Base-by-base conservation (phyloP, 2,329 filamentous ascomycete genomes). In the Canariomyces notabilis region DNA sequence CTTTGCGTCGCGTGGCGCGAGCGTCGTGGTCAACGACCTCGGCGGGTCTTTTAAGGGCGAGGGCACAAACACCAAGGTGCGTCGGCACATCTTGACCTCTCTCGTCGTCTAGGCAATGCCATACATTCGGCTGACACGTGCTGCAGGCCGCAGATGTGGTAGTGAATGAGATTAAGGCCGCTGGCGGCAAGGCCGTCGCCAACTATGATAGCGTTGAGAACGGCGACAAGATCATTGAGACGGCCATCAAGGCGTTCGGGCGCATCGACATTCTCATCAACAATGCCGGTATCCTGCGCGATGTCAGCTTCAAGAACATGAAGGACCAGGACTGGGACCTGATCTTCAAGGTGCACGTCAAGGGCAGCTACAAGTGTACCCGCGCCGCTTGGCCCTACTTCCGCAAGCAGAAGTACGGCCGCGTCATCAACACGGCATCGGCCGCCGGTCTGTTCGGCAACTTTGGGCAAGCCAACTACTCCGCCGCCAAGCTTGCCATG, bases 241-340 rank as follows among this genome's bases (percentile, higher is more conserved):
- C 87, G 19, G 87, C 87, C 59, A 86, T 93, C 65, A 74, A 87
- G 67, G 75, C 74, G 46, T 93, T 83, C 64, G 87, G 91, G 58
- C 87, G 91, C 61, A 80, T 98, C 69, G 91, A 98, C 67, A 75
- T 98, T 55, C 83, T 98, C 60, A 85, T 98, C 71, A 98, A 98
- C 79, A 98, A 97, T 65, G 93, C 93, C 51, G 91, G 93, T 63
- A 97, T 97, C 64, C 77, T 95, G 50, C 85, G 91, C 51, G 90
- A 97, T 72, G 69, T 97, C 64, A 91, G 87, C 77, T 97, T 98
- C 76, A 95, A 95, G 80, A 97, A 97, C 73, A 94, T 97, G 80
- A 93, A 85, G 68, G 93, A 98, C 67, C 72, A 85, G 64, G 93
- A 98, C 68, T 98, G 93, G 93, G 91, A 98, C 65, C 73, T 96